phyloP scores from a whole-genome alignment of 768 basidiomycete genomes.

The Lactarius tabidus region DNA sequence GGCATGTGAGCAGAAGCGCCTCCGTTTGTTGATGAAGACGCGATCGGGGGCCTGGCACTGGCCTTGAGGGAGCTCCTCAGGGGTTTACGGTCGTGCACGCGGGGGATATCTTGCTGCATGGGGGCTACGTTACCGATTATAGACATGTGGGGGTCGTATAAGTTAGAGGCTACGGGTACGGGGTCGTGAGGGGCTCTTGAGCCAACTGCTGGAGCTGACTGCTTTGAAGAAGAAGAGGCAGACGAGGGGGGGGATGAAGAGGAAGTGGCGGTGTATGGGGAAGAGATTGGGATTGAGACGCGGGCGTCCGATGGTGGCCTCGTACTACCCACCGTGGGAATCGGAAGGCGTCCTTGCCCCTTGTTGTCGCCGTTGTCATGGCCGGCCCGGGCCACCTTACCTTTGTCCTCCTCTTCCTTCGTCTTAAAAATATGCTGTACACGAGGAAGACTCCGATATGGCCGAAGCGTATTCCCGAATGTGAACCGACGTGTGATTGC shows the following conservation, averaged over 20 bases:
- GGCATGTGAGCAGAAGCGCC: constrained; percentile 3
- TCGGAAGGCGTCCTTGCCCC: not conserved
- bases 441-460: constrained; percentile 31
- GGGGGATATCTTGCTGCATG: constrained; percentile 22
- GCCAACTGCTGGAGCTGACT: constrained; percentile 1
- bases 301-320: not conserved
- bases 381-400: not conserved
- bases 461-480: constrained; percentile 31
- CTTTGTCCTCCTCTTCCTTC: constrained; percentile 3
- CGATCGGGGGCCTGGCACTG: constrained; percentile 20
- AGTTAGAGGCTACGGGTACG: constrained; percentile 12
- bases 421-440: constrained; percentile 30
- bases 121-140: constrained; percentile 15
- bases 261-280: not conserved
- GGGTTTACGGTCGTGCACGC: constrained; percentile 22
- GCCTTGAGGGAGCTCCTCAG: constrained; percentile 25
- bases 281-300: not conserved
- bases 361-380: not conserved
- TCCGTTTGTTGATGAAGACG: constrained; percentile 21
- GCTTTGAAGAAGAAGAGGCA: not conserved
- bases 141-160: constrained; percentile 19
- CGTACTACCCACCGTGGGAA: constrained; percentile 15
- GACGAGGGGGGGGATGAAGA: not conserved
- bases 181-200: constrained; percentile 8
- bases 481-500: constrained; percentile 19